Percentiles rank a stretch among this genome's conserved stretches.
phyloP scores from a whole-genome alignment of 1,139 yeast species.

The Eremothecium gossypii region DNA sequence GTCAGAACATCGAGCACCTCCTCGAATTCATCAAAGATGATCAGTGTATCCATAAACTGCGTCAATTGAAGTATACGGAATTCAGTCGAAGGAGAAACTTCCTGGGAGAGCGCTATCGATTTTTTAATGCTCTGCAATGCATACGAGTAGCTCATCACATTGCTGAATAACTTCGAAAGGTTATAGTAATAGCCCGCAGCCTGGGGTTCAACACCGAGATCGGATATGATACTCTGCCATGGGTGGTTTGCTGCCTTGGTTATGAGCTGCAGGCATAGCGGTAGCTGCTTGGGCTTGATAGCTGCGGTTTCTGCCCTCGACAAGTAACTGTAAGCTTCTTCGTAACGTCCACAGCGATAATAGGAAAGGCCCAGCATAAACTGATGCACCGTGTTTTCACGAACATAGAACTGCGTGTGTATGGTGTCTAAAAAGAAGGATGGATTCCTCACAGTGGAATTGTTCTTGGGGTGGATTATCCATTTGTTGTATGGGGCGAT shows the following conservation, averaged over 20 bases:
- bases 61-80: conserved; percentile 21
- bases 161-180: conserved; percentile 17
- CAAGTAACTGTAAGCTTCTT: conserved; percentile 20
- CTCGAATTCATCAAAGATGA: conserved; percentile 20
- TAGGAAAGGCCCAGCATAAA: conserved; percentile 22
- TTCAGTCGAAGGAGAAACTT: conserved; percentile 14
- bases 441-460: conserved; percentile 1
- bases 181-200: conserved; percentile 16
- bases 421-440: conserved; percentile 14
- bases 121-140: conserved; percentile 24
- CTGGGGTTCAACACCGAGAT: conserved; percentile 12
- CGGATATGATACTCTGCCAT: conserved; percentile 20
- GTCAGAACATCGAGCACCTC: conserved; percentile 27
- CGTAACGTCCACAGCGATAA: conserved; percentile 21
- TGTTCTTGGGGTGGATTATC: conserved; percentile 10
- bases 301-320: not conserved
- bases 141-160: conserved; percentile 13
- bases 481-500: conserved; percentile 16
- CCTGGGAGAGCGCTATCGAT: conserved; percentile 22
- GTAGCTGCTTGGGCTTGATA: conserved; percentile 17
- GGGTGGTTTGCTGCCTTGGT: conserved; percentile 10
- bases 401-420: conserved; percentile 16
- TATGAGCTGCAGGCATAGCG: conserved; percentile 15
- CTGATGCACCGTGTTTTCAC: conserved; percentile 17
- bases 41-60: conserved; percentile 21